Conservation (phyloP, 1,139 yeast species). For the Suhomyces ambrosiae region DNA sequence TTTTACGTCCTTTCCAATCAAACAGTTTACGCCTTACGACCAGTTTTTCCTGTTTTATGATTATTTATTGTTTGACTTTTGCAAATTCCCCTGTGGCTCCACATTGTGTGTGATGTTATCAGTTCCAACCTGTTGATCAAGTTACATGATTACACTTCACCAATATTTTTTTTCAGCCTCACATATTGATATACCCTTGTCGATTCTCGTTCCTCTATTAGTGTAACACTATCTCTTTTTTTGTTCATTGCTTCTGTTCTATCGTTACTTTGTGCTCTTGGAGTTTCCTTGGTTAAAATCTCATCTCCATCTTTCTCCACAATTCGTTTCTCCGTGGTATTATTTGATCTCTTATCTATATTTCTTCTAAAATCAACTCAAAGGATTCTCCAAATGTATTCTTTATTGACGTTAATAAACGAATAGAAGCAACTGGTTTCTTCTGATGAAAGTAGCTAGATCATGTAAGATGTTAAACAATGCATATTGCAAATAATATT, state of each 20-base stretch:
- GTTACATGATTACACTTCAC: slow-evolving; percentile 6
- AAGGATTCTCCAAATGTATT: slow-evolving; percentile 4
- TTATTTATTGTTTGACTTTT: slow-evolving; percentile 12
- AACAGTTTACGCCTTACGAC: slow-evolving; percentile 10
- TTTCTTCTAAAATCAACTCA: slow-evolving; percentile 13
- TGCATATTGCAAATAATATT: too few relatives aligned
- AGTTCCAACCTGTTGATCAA: slow-evolving; percentile 11
- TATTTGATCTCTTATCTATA: slow-evolving; percentile 9
- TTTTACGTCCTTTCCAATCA: slow-evolving; percentile 2
- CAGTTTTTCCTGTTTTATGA: slow-evolving; percentile 2
- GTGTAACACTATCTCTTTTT: slow-evolving; percentile 7
- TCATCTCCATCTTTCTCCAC: slow-evolving; percentile 3
- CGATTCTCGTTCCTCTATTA: slow-evolving; percentile 3
- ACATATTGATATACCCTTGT: slow-evolving; percentile 6
- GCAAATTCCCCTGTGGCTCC: slow-evolving; percentile 6
- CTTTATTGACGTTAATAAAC: slow-evolving; percentile 7
- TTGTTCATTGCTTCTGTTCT: slow-evolving; percentile 3
- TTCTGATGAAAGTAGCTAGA: slow-evolving; percentile 1
- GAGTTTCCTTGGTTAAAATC: slow-evolving; percentile 10
- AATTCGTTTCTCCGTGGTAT: slow-evolving; percentile 12
- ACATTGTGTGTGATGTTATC: slow-evolving; percentile 10
- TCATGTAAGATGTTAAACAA: too few relatives aligned
- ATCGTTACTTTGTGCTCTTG: slow-evolving; percentile 6
- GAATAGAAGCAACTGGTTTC: slow-evolving; percentile 7
- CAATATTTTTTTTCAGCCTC: slow-evolving; percentile 1